phyloP scores from a whole-genome alignment of 2,329 filamentous ascomycete species.

The Alternaria gansuensis region DNA sequence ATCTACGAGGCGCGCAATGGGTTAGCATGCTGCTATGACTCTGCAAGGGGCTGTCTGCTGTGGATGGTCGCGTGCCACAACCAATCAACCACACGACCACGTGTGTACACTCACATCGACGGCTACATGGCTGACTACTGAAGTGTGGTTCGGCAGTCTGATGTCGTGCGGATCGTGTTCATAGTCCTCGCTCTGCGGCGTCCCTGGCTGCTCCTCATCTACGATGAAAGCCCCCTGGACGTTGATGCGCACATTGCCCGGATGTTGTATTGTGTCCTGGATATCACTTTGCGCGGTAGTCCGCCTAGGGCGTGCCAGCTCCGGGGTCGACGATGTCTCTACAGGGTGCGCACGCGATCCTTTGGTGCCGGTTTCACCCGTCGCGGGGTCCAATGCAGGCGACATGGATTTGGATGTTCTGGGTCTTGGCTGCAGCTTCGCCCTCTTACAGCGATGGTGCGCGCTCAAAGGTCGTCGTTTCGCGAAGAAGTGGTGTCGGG shows the following conservation, averaged over 20 bases:
- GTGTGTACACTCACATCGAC: slow-evolving; percentile 75
- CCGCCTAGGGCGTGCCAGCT: slow-evolving; percentile 38
- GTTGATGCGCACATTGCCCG: slow-evolving; percentile 86
- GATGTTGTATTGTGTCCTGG: slow-evolving; percentile 64
- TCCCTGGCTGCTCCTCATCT: slow-evolving; percentile 69
- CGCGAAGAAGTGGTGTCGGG: slow-evolving; percentile 28
- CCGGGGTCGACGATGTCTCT: slow-evolving; percentile 29
- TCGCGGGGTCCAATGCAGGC: slow-evolving; percentile 42
- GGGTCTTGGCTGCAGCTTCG: slow-evolving; percentile 51
- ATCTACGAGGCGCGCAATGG: slow-evolving; percentile 66
- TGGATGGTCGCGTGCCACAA: slow-evolving; percentile 26
- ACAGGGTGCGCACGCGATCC: slow-evolving; percentile 30
- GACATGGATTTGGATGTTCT: slow-evolving; percentile 44
- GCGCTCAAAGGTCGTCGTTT: slow-evolving; percentile 33
- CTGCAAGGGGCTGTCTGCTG: neutral
- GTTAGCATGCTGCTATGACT: slow-evolving; percentile 28
- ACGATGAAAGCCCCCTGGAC: slow-evolving; percentile 97
- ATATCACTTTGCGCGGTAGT: slow-evolving; percentile 54
- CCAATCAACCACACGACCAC: slow-evolving; percentile 26
- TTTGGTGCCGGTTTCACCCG: slow-evolving; percentile 43
- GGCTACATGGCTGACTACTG: slow-evolving; percentile 94
- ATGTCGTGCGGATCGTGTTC: slow-evolving; percentile 89
- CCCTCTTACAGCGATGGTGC: slow-evolving; percentile 46
- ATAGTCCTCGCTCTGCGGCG: slow-evolving; percentile 62
- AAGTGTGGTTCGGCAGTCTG: slow-evolving; percentile 92